phyloP scores from a whole-genome alignment of 2,329 filamentous ascomycete genomes.

The Beauveria australis region DNA sequence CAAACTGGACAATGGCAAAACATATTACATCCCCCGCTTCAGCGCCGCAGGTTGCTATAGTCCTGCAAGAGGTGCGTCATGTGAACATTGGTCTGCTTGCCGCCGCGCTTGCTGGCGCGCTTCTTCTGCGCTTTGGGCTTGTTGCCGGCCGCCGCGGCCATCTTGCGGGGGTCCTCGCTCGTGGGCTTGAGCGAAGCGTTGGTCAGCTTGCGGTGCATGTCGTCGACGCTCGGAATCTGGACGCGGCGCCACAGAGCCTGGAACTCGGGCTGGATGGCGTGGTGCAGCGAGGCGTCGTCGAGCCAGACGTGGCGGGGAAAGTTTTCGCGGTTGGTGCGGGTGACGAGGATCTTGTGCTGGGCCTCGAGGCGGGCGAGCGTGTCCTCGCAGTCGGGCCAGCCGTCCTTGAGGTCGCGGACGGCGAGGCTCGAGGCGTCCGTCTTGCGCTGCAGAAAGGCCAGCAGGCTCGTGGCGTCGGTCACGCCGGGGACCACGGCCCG shows the following conservation, averaged over 20 bases:
- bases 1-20: not conserved
- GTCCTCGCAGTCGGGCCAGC: constrained; percentile 79
- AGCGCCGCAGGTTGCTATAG: constrained; percentile 44
- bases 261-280: constrained; percentile 75
- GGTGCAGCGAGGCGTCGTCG: constrained; percentile 71
- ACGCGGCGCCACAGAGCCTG: constrained; percentile 74
- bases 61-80: constrained; percentile 78
- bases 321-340: constrained; percentile 87
- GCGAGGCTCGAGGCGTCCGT: constrained; percentile 71
- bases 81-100: constrained; percentile 80
- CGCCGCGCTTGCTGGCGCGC: constrained; percentile 54
- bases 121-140: constrained; percentile 69
- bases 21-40: constrained; percentile 9
- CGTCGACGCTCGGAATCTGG: constrained; percentile 64
- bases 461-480: constrained; percentile 65
- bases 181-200: constrained; percentile 76
- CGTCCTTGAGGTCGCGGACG: constrained; percentile 90
- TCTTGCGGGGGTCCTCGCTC: constrained; percentile 63
- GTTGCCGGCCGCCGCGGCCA: constrained; percentile 30
- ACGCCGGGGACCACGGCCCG: constrained; percentile 75
- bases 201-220: constrained; percentile 68
- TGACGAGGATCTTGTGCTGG: constrained; percentile 73
- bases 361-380: constrained; percentile 70
- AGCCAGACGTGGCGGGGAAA: constrained; percentile 80
- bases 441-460: constrained; percentile 73